Evolutionary conservation across 805 yeast species (phyloP).

Genomic region (Metschnikowia chrysomelidarum): DNA sequence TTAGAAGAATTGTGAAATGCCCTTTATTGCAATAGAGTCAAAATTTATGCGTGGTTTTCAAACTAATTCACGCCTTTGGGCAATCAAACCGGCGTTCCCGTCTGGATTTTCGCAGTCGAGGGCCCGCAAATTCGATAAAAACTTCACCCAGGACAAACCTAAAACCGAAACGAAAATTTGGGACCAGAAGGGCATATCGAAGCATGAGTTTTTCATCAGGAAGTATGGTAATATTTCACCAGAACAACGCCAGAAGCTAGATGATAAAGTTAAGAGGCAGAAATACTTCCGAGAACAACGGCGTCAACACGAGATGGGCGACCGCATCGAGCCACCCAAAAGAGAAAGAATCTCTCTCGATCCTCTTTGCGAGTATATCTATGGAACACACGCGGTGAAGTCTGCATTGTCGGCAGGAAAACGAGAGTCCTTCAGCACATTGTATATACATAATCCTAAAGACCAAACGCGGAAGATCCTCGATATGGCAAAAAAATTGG

Average conservation of each 20-base stretch:
- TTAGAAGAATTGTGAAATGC: no score
- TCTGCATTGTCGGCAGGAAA: slow-evolving; percentile 63
- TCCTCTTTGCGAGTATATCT: slow-evolving; percentile 65
- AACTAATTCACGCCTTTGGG: slow-evolving; percentile 8
- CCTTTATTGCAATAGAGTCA: no score
- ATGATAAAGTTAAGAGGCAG: slow-evolving; percentile 34
- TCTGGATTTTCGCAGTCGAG: slow-evolving; percentile 10
- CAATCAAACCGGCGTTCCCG: slow-evolving; percentile 13
- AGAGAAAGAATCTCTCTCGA: slow-evolving; percentile 24
- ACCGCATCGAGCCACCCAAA: slow-evolving; percentile 9
- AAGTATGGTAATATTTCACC: slow-evolving; percentile 71
- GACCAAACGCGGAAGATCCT: slow-evolving; percentile 41
- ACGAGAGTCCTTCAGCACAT: slow-evolving; percentile 50
- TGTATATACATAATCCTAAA: slow-evolving; percentile 47
- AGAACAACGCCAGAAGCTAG: slow-evolving; percentile 25
- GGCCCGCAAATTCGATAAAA: slow-evolving; percentile 36
- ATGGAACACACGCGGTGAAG: slow-evolving; percentile 71
- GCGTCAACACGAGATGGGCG: slow-evolving; percentile 21
- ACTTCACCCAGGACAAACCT: slow-evolving; percentile 35
- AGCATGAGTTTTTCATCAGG: slow-evolving; percentile 58
- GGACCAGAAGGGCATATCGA: slow-evolving; percentile 60
- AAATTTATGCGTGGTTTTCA: slow-evolving; percentile 17
- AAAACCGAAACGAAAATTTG: slow-evolving; percentile 53
- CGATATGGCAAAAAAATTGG: slow-evolving; percentile 43
- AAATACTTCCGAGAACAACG: slow-evolving; percentile 26